Evolutionary conservation across 73 alveolate species (phyloP), one percentile per base, ranked within the genome.

Genomic region (Halteria grandinella): DNA sequence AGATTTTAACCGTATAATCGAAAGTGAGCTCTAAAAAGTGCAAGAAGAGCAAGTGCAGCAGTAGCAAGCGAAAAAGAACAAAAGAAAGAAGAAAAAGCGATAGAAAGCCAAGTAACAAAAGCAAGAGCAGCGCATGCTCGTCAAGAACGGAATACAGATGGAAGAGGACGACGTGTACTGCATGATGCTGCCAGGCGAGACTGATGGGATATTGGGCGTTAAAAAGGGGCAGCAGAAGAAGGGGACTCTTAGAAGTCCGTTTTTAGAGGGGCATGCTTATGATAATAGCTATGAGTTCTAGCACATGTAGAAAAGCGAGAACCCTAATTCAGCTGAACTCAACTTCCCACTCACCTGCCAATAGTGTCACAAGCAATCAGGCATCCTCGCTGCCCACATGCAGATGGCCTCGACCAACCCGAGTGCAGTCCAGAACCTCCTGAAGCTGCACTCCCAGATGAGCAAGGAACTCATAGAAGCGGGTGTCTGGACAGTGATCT

Each of bases 1-100:
- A 21, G 60, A 55, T 11, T 55, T 40, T 34, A 34, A 60, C 23
- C 27, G 17, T 6, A 60, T 40, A 23, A 11, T 49, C 6, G 1
- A 18, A 7, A 48, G 23, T 8, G 59, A 48, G 6, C 17, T 48
- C 45, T 11, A 20, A 11, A 21, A 11, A 18, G 5, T 25, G 44
- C 17, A 12, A 17, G 11, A 53, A 53, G 44, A 18, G 69, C 29
- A 11, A 11, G 69, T 25, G 23, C 17, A 53, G 43, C 17, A 53
- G 69, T 12, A 53, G 8, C 20, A 53, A 7, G 10, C 8, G 6
- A 53, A 60, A 29, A 60, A 60, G 41, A 60, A 60, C 24, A 60
- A 60, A 45, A 60, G 77, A 60, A 60, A 60, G 77, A 60, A 60
- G 59, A 60, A 60, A 49, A 60, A 60, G 77, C 37, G 77, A 60